Evolutionary conservation across 2,329 filamentous ascomycete species (phyloP).

Genomic region (Colletotrichum sansevieriae): DNA sequence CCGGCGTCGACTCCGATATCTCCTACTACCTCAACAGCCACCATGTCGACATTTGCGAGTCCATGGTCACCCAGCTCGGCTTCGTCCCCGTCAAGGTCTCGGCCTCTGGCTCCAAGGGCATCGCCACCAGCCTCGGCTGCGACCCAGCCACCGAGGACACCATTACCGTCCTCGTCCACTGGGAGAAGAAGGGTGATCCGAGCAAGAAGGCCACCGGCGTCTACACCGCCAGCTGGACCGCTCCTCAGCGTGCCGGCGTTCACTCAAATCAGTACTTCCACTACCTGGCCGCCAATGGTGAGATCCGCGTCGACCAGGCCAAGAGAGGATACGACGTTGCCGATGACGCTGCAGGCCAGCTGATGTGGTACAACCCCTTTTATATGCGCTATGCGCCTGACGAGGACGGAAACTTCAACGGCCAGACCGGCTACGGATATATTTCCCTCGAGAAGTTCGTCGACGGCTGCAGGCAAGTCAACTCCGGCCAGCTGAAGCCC

Average conservation of each 20-base stretch:
- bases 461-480: slow-evolving; percentile 84
- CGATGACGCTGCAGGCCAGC: slow-evolving; percentile 77
- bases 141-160: slow-evolving; percentile 88
- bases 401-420: slow-evolving; percentile 93
- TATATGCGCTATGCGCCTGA: slow-evolving; percentile 96
- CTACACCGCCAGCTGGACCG: slow-evolving; percentile 95
- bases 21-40: slow-evolving; percentile 97
- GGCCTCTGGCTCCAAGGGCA: slow-evolving; percentile 82
- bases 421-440: slow-evolving; percentile 93
- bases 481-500: slow-evolving; percentile 78
- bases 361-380: slow-evolving; percentile 94
- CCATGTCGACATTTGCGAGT: slow-evolving; percentile 93
- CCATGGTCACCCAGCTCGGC: slow-evolving; percentile 81
- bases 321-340: slow-evolving; percentile 95
- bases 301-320: slow-evolving; percentile 91
- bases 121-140: slow-evolving; percentile 84
- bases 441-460: slow-evolving; percentile 97
- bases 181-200: slow-evolving; percentile 79
- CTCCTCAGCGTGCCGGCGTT: slow-evolving; percentile 91
- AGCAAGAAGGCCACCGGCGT: slow-evolving; percentile 85
- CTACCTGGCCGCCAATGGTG: slow-evolving; percentile 86
- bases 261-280: slow-evolving; percentile 98
- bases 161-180: slow-evolving; percentile 90
- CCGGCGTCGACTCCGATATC: slow-evolving; percentile 91
- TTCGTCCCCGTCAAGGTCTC: slow-evolving; percentile 85